Evolutionary conservation across 2,329 filamentous ascomycete genomes (phyloP).

Genomic region (Talaromyces sp.): DNA sequence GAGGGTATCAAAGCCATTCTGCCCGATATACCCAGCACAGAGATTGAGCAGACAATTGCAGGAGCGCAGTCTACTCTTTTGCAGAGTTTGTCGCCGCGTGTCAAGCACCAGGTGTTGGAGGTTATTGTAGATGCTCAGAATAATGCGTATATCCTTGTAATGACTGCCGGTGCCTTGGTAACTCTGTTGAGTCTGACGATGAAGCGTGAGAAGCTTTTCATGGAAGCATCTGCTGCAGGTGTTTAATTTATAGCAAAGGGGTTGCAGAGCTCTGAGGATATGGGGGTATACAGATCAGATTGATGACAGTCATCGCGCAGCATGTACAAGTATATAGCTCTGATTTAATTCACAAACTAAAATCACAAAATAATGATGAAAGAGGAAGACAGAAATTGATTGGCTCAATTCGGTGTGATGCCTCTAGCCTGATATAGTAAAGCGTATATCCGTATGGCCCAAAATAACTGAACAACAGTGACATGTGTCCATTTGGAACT

Average conservation of each 20-base stretch:
- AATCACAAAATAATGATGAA: background rate
- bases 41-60: slow-evolving; percentile 6
- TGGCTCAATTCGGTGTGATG: background rate
- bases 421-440: background rate
- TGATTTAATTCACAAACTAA: background rate
- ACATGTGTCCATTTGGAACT: background rate
- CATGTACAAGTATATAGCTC: background rate
- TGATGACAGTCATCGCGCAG: background rate
- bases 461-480: background rate
- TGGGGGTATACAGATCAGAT: background rate
- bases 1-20: background rate
- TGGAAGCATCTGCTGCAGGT: background rate
- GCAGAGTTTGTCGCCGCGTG: background rate
- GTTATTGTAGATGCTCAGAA: slow-evolving; percentile 22
- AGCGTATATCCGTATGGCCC: background rate
- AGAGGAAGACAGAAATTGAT: background rate
- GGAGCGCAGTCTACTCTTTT: slow-evolving; percentile 8
- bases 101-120: slow-evolving; percentile 13
- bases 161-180: slow-evolving; percentile 24
- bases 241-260: background rate
- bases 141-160: slow-evolving; percentile 22
- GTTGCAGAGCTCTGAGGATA: background rate
- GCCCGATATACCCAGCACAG: background rate
- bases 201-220: slow-evolving; percentile 17
- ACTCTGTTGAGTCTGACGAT: slow-evolving; percentile 20